Percentiles rank a stretch among this genome's conserved stretches.
Conservation (phyloP, 2,329 filamentous ascomycete genomes). For the Venturia carpophila region DNA sequence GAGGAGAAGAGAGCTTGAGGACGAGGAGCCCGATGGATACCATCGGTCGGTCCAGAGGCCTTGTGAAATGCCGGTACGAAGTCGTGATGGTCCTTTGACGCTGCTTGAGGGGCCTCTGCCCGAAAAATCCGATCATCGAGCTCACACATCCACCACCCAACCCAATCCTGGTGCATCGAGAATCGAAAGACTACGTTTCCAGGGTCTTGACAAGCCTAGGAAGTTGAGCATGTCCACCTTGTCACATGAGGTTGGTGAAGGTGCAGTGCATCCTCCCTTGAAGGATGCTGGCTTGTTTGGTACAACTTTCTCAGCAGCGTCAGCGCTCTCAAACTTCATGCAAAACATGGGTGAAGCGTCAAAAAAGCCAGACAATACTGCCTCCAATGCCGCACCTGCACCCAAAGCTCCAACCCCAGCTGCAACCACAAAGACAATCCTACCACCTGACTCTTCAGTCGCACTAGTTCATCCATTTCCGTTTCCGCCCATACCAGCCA, state of each 20-base stretch:
- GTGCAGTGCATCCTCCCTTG: not conserved
- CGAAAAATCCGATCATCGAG: not conserved
- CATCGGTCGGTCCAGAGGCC: not conserved
- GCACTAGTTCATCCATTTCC: not conserved
- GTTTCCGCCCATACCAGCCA: not conserved
- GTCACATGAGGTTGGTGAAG: not conserved
- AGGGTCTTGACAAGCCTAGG: not conserved
- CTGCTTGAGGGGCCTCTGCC: not conserved
- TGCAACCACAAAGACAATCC: not conserved
- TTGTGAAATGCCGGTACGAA: not conserved
- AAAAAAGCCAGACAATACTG: not conserved
- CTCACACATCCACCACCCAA: not conserved
- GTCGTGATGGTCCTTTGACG: not conserved
- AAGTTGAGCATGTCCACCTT: not conserved
- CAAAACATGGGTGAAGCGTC: conserved; percentile 22
- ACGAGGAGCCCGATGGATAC: conserved; percentile 14
- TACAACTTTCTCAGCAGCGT: conserved; percentile 33
- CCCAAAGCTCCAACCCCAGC: not conserved
- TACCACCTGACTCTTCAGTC: not conserved
- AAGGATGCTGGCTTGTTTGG: not conserved
- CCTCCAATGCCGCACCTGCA: conserved; percentile 1
- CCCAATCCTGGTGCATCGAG: not conserved
- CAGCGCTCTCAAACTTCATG: conserved; percentile 45
- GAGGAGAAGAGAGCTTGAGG: conserved; percentile 28
- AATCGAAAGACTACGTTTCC: not conserved